These are phyloP conservation scores for Phytophthora sojae DNA, from an alignment of 352 stramenopile species.

Conservation along the genomic window DNA sequence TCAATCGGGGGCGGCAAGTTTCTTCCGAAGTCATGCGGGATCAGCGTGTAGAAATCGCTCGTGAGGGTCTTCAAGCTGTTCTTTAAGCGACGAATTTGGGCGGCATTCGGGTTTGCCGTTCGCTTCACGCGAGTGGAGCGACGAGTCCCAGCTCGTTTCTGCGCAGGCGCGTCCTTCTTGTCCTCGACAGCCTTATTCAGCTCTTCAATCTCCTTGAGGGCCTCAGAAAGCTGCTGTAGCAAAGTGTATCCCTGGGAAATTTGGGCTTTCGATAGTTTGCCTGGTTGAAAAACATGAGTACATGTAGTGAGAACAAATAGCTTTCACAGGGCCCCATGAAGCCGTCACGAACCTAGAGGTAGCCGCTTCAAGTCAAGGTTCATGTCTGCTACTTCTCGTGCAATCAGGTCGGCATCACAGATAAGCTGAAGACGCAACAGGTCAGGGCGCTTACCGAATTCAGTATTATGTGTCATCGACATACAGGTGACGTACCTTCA, in stretches of 20 bases:
- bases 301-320: not conserved
- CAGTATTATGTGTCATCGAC: not conserved
- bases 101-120: constrained; percentile 32
- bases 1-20: constrained; percentile 64
- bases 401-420: constrained; percentile 58
- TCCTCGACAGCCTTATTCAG: constrained; percentile 34
- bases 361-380: constrained; percentile 65
- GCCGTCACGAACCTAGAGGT: constrained; percentile 43
- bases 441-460: not conserved
- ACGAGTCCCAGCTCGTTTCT: constrained; percentile 22
- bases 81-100: constrained; percentile 53
- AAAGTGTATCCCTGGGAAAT: constrained; percentile 72
- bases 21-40: constrained; percentile 75
- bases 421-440: constrained; percentile 40
- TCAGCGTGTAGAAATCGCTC: constrained; percentile 77
- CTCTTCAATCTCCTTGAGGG: constrained; percentile 55
- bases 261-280: constrained; percentile 62
- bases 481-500: constrained; percentile 37
- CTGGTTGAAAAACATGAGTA: constrained; percentile 2
- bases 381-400: constrained; percentile 55
- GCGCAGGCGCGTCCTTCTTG: constrained; percentile 1
- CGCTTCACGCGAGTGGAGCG: constrained; percentile 39
- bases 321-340: not conserved
- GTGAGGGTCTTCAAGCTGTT: constrained; percentile 60
- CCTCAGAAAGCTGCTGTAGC: constrained; percentile 56